These are phyloP conservation scores for Pleurotus pulmonarius DNA, from an alignment of 768 basidiomycete species.

Conservation along the genomic window DNA sequence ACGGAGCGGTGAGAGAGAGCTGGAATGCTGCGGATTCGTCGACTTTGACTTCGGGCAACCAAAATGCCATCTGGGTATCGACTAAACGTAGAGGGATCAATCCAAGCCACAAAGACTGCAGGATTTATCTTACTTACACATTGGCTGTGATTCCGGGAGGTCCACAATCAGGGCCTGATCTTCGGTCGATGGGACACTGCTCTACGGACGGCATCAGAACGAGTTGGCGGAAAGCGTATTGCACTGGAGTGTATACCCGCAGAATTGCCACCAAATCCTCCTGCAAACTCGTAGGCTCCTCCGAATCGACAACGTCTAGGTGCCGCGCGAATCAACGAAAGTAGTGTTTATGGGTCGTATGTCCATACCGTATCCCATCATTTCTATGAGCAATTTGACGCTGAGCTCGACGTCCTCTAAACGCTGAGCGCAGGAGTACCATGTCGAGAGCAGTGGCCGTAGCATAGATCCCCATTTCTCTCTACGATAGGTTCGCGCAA, in stretches of 20 bases:
- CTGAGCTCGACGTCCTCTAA: constrained; percentile 75
- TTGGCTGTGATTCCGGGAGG: constrained; percentile 55
- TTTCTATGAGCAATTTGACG: constrained; percentile 75
- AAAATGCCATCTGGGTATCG: constrained; percentile 65
- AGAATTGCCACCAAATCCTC: constrained; percentile 74
- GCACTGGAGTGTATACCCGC: constrained; percentile 39
- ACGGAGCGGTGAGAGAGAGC: constrained; percentile 55
- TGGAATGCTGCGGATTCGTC: constrained; percentile 71
- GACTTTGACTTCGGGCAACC: constrained; percentile 59
- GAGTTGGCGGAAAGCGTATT: background rate
- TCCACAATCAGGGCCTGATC: constrained; percentile 59
- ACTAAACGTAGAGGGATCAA: constrained; percentile 40
- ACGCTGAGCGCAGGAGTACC: constrained; percentile 81
- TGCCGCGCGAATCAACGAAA: background rate
- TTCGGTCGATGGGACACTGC: constrained; percentile 60
- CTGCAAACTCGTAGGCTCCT: constrained; percentile 50
- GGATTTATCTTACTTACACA: constrained; percentile 58
- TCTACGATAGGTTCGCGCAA: constrained; percentile 81
- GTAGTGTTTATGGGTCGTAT: background rate
- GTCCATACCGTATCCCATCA: constrained; percentile 70
- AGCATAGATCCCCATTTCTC: constrained; percentile 81
- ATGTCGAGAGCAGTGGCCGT: constrained; percentile 67
- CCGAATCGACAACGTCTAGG: constrained; percentile 33
- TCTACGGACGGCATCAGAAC: constrained; percentile 36
- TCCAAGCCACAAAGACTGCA: background rate